Conservation (phyloP, 306 rosid genomes). For the Astragalus membranaceus region DNA sequence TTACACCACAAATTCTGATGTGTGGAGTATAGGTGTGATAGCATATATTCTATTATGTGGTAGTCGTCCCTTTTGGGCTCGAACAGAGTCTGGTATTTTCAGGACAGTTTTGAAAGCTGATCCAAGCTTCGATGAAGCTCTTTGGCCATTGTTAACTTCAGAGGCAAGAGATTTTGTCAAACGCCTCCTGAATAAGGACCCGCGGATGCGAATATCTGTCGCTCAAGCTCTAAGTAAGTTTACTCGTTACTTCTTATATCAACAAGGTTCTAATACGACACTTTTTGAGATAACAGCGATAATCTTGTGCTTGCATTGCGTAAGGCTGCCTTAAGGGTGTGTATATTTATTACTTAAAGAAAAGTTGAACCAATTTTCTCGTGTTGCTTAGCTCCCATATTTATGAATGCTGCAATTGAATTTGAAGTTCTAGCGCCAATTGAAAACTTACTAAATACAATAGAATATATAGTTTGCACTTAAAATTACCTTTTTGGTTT, state of each 20-base stretch:
- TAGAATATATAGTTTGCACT: too few species aligned
- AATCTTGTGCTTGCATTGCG: conserved; percentile 62
- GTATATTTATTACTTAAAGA: conserved; percentile 25
- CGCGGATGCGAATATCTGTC: too few species aligned
- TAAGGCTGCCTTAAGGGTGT: conserved; percentile 96
- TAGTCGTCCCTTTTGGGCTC: conserved; percentile 99
- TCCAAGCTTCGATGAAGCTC: conserved; percentile 89
- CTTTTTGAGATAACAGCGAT: conserved; percentile 4
- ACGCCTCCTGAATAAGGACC: too few species aligned
- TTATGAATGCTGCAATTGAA: too few species aligned
- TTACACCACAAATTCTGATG: conserved; percentile 91
- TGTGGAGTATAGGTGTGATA: conserved; percentile 95
- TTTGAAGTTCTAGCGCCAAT: too few species aligned
- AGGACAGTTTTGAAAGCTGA: conserved; percentile 92
- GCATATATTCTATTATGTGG: conserved; percentile 97
- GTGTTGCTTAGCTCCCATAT: too few species aligned
- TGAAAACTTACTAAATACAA: too few species aligned
- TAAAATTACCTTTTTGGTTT: too few species aligned
- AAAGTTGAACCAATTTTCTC: conserved; percentile 9
- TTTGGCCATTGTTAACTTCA: conserved; percentile 94
- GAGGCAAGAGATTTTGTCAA: too few species aligned
- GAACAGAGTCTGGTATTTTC: conserved; percentile 94
- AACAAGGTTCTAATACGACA: too few species aligned
- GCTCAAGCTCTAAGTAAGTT: too few species aligned
- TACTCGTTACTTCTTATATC: too few species aligned